phyloP scores from a whole-genome alignment of 208 protist species.

The Trichomonas vaginalis region DNA sequence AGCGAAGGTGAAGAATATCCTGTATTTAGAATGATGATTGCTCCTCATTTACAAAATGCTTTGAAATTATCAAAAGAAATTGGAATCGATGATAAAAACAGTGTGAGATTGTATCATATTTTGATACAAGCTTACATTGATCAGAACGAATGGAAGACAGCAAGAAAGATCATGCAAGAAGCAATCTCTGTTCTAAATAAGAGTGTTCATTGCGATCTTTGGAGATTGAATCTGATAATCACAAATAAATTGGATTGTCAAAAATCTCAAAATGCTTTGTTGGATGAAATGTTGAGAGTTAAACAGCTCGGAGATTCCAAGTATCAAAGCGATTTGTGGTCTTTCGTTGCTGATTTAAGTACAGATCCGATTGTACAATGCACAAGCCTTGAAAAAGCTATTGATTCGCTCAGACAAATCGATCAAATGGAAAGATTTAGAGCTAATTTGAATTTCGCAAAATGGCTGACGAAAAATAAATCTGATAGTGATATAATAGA shows the following conservation, averaged over 20 bases:
- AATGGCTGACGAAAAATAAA: not conserved
- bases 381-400: not conserved
- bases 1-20: not conserved
- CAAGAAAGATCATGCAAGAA: not conserved
- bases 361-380: not conserved
- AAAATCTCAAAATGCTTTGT: not conserved
- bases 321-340: not conserved
- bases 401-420: not conserved
- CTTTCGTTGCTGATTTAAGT: not conserved
- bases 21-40: not conserved
- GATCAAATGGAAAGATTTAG: not conserved
- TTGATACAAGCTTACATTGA: not conserved
- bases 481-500: not conserved
- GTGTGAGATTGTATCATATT: not conserved
- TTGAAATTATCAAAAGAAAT: not conserved
- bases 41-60: not conserved
- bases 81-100: not conserved
- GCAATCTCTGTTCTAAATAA: not conserved
- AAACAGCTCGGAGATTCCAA: not conserved
- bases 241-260: not conserved
- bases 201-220: not conserved
- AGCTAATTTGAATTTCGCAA: not conserved
- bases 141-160: not conserved
- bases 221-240: not conserved
- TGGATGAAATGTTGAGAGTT: slow-evolving; percentile 8